Evolutionary conservation across 768 basidiomycete genomes (phyloP), one percentile per base, ranked within the genome.

Genomic region (Postia placenta): DNA sequence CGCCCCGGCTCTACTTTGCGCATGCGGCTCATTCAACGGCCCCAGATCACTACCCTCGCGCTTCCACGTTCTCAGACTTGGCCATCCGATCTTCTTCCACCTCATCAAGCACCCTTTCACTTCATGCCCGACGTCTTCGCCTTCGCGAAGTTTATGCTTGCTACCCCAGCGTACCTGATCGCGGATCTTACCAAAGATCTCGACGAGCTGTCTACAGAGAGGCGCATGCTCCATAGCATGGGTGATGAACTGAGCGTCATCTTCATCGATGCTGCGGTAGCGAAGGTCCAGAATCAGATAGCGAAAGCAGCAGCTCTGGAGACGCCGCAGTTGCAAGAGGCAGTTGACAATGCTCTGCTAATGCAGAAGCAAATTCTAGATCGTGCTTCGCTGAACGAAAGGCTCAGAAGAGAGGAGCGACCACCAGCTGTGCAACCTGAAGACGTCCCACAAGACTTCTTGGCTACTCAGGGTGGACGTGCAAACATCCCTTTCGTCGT

Each of bases 81-180:
- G 94, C 95, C 92, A 1, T 95, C 92, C 1, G 92, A 95, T 51
- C 76, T 94, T 2, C 69, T 96, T 25, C 86, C 90, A 12, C 88
- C 92, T 17, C 91, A 94, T 56, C 86, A 93, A 60, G 90, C 92
- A 0, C 95, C 96, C 5, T 98, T 94, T 72, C 81, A 96, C 63
- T 98, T 99, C 71, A 74, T 95, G 19, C 96, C 94, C 0, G 92
- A 97, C 60, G 87, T 96, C 35, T 82, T 83, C 54, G 69, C 71
- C 33, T 96, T 87, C 64, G 78, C 93, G 17, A 92, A 91, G 61
- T 96, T 98, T 71, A 96, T 98, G 93, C 81, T 98, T 22, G 92
- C 92, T 17, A 92, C 93, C 0, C 92, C 95, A 1, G 74, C 79
- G 1, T 89, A 94, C 64, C 77, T 98, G 50, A 74, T 87, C 36